Base-by-base conservation (phyloP, 306 rosid genomes). In the Cotoneaster glaucophyllus region DNA sequence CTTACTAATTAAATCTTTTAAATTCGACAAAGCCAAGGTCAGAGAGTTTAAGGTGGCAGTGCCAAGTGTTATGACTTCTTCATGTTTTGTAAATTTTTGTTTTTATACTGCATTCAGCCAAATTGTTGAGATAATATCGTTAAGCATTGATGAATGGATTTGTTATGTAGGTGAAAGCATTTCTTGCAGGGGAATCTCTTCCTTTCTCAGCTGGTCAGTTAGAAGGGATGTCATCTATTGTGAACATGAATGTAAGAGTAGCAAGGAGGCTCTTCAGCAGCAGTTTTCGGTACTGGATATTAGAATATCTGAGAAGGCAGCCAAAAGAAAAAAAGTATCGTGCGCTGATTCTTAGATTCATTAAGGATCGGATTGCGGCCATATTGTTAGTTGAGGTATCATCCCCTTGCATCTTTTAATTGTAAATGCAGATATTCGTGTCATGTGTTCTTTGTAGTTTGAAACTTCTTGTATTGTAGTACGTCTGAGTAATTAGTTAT, bases 261-360 rank as follows among this genome's bases (percentile, higher is more conserved):
- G 93, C 80, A 78, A 96, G 83, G 85, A 93, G 74, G 80, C 98
- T 96, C 70, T 74, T 84, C 77, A 77, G 57, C 85, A 83, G 76
- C 75, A 90, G 97, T 75, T 97, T 90, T 66, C 92, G 97, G 21
- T 92, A 96, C 79, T 96, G 99, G 99, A 86, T 89, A 70, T 71
- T 96, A 64, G 97, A 96, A 88, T 90, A 79, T 86, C 89, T 92
- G 74, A 84, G 98, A 81, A 87, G 91, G 85, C 97, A 89, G 79
- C 88, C 98, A 13, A 90, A 87, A 84, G 90, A 83, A 73, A 88
- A 64, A 85, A 84, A 48, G 78, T 89, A 79, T 37, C 85, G 78
- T 10, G 99, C 98, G 17, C 76, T 96, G 89, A 85, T 96, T 82
- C 97, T 96, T 67, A 87, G 80, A 80, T 92, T 92, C 87, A 77